Evolutionary conservation across 2,329 filamentous ascomycete species (phyloP).

Genomic region (Pseudogymnoascus sp.): DNA sequence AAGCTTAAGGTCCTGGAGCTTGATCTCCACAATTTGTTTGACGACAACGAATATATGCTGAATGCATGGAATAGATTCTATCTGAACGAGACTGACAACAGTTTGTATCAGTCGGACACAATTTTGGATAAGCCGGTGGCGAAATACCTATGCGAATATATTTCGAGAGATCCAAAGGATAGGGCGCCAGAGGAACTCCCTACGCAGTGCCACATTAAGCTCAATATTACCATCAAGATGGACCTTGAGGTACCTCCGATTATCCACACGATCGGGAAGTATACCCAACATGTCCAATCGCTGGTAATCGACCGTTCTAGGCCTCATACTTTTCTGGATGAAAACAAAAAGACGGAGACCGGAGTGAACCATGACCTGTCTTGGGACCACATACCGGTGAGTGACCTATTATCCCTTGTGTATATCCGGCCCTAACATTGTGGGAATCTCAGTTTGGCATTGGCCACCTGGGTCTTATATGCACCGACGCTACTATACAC

Average conservation of each 20-base stretch:
- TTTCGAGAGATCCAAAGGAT: background rate
- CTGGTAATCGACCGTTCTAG: background rate
- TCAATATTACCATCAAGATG: background rate
- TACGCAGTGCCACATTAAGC: background rate
- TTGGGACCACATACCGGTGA: background rate
- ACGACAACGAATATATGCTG: background rate
- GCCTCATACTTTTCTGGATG: background rate
- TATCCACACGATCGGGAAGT: background rate
- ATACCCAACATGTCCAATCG: background rate
- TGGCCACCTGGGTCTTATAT: background rate
- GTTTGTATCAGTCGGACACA: background rate
- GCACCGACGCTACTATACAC: background rate
- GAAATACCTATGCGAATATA: background rate
- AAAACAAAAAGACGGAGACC: background rate
- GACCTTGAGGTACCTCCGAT: background rate
- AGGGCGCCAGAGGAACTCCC: background rate
- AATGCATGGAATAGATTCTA: conserved; percentile 3
- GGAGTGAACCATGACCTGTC: background rate
- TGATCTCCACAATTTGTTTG: background rate
- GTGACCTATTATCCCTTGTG: background rate
- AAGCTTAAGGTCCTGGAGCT: background rate
- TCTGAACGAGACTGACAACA: background rate
- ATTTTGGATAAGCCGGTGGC: background rate
- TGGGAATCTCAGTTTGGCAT: background rate
- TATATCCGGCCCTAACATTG: background rate